Conservation (phyloP, 1,284 basidiomycete genomes). For the Irpex rosettiformis region DNA sequence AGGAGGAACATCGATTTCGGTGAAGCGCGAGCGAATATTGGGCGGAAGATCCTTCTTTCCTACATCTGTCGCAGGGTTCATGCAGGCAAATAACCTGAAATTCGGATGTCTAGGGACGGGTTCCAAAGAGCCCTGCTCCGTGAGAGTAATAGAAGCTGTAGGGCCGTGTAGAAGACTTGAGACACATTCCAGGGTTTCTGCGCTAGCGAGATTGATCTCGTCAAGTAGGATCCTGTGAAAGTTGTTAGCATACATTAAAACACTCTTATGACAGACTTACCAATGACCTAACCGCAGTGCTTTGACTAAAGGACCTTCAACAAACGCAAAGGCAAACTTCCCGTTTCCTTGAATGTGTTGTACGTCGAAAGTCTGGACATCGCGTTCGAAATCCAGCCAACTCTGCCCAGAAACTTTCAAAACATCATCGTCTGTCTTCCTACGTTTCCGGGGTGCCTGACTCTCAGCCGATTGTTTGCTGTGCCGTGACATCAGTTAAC, state of each 20-base stretch:
- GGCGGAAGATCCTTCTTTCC: conserved; percentile 97
- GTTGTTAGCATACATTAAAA: conserved; percentile 1
- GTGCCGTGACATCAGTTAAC: conserved; percentile 10
- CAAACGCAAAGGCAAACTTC: conserved; percentile 91
- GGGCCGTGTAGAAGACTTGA: conserved; percentile 85
- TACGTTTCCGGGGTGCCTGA: conserved; percentile 66
- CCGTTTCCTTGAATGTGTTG: conserved; percentile 84
- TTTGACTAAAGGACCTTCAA: conserved; percentile 95
- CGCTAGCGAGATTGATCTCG: conserved; percentile 93
- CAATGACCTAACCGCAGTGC: conserved; percentile 90
- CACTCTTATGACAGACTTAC: conserved; percentile 41
- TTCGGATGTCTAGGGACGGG: conserved; percentile 90
- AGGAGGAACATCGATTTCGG: conserved; percentile 92
- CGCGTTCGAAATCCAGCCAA: conserved; percentile 75
- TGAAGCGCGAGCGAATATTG: conserved; percentile 89
- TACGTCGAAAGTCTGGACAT: conserved; percentile 80
- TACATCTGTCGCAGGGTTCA: conserved; percentile 99
- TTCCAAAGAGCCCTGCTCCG: conserved; percentile 91
- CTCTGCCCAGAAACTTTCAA: conserved; percentile 45
- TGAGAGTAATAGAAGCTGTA: conserved; percentile 86
- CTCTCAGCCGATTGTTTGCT: conserved; percentile 23
- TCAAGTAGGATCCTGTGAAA: conserved; percentile 85
- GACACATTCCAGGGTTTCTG: conserved; percentile 95
- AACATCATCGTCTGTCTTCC: conserved; percentile 56
- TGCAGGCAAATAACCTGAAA: conserved; percentile 97